Base-by-base conservation (phyloP, 202 grass and related monocot genomes). In the Setaria viridis region DNA sequence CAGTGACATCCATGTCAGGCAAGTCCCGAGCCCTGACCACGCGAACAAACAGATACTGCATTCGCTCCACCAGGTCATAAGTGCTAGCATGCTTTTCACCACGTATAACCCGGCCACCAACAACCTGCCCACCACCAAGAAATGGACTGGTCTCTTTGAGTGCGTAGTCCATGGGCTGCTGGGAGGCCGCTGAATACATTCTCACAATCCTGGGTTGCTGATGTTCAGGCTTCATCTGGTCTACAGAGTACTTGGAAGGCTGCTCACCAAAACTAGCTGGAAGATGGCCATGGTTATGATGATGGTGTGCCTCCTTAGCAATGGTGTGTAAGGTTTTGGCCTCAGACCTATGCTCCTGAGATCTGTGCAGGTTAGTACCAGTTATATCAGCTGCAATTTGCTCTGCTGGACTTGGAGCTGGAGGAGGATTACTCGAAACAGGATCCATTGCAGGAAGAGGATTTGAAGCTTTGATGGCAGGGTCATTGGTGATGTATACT, bases 41-140 rank as follows among this genome's bases (percentile, higher is more conserved):
- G 72, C 97, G 91, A 46, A 99, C 97, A 87, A 94, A 99, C 14
- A 99, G 85, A 77, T 99, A 97, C 74, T 94, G 97, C 97, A 97
- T 97, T 82, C 87, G 87, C 87, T 99, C 97, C 49, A 99, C 97
- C 43, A 99, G 91, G 63, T 99, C 97, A 81, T 99, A 99, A 15
- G 97, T 99, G 75, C 88, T 96, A 58, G 97, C 37, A 63, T 93
- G 92, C 73, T 91, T 99, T 73, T 99, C 90, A 5, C 85, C 90
- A 53, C 85, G 90, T 77, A 99, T 95, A 71, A 99, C 96, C 45
- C 91, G 86, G 46, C 96, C 96, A 70, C 93, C 96, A 75, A 99
- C 88, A 88, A 99, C 71, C 89, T 95, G 96, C 68, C 92, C 97
- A 64, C 92, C 94, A 88, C 97, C 97, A 72, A 99, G 94, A 72